Conservation (phyloP, 345 rosid genomes). For the Lumnitzera littorea region DNA sequence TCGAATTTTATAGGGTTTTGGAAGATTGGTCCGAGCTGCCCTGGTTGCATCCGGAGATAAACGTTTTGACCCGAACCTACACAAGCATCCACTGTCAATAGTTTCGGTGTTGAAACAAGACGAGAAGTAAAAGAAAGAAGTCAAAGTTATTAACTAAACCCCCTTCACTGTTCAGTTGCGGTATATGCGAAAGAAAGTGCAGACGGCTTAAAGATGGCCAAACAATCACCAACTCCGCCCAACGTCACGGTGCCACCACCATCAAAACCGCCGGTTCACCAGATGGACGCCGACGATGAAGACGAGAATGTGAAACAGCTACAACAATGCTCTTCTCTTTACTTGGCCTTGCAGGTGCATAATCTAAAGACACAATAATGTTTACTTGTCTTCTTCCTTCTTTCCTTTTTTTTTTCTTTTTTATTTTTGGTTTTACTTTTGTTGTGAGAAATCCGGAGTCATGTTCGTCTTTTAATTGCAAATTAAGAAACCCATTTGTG, state of each 20-base stretch:
- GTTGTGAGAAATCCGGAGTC: no score
- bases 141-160: no score
- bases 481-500: background rate
- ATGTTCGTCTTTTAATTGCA: background rate
- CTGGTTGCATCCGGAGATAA: no score
- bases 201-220: background rate
- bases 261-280: constrained; percentile 31
- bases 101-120: no score
- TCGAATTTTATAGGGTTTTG: no score
- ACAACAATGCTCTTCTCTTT: constrained; percentile 64
- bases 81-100: no score
- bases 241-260: background rate
- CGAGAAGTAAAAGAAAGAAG: no score
- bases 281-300: constrained; percentile 62
- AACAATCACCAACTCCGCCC: constrained; percentile 2
- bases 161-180: no score
- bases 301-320: constrained; percentile 92
- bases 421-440: background rate
- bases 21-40: no score
- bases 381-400: background rate
- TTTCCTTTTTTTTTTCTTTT: background rate
- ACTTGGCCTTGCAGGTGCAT: constrained; percentile 59
- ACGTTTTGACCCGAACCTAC: no score
- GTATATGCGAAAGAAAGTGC: no score
- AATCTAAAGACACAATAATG: background rate